Evolutionary conservation across 2,329 filamentous ascomycete genomes (phyloP).

Genomic region (Apiospora malaysiana): DNA sequence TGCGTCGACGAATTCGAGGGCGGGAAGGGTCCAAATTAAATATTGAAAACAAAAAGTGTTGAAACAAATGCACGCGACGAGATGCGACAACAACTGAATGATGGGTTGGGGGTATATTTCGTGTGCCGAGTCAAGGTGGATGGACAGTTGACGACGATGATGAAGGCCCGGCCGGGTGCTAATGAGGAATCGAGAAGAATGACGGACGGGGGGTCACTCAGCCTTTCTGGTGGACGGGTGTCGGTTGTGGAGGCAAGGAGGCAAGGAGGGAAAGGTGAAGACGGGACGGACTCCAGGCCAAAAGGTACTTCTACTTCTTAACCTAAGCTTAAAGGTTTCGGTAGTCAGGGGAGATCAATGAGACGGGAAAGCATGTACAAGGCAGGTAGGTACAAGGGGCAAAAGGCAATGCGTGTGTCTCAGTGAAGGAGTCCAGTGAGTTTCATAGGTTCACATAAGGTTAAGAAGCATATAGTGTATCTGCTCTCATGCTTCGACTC

Average conservation of each 20-base stretch:
- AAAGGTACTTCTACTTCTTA: constrained; percentile 14
- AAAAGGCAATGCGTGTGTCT: too few relatives aligned
- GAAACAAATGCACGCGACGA: constrained; percentile 4
- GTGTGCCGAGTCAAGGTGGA: not conserved
- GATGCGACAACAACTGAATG: constrained; percentile 7
- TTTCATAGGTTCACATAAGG: too few relatives aligned
- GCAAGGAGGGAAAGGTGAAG: not conserved
- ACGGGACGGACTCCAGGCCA: not conserved
- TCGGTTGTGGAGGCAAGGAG: constrained; percentile 7
- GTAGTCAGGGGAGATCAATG: not conserved
- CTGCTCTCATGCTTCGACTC: too few relatives aligned
- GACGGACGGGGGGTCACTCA: constrained; percentile 1
- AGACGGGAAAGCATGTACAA: not conserved
- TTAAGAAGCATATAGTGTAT: too few relatives aligned
- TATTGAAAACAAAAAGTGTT: not conserved
- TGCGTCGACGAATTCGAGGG: not conserved
- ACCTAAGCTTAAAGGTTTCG: not conserved
- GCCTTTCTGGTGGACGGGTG: constrained; percentile 10
- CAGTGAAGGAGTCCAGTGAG: too few relatives aligned
- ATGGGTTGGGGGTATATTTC: constrained; percentile 4
- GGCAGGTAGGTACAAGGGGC: not conserved
- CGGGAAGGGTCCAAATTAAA: not conserved
- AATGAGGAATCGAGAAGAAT: constrained; percentile 12
- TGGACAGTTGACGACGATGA: constrained; percentile 1
- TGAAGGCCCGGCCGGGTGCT: constrained; percentile 1